Base-by-base conservation (phyloP, 331 rosid species). In the Stylosanthes scabra region DNA sequence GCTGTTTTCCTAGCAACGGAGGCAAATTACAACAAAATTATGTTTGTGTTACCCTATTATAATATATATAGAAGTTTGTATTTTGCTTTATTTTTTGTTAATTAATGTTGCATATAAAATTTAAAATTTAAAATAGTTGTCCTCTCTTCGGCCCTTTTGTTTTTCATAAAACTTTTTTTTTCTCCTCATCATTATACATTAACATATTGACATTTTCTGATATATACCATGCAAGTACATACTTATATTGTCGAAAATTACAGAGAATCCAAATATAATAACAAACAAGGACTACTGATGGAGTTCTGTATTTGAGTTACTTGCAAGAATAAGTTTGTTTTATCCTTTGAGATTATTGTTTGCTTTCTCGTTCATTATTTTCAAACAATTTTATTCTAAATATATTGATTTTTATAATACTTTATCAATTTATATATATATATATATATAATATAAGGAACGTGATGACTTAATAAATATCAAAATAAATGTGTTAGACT, bases 1-100 rank as follows among this genome's bases (percentile, higher is more conserved):
- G 85, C 72, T 4, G 85, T 79, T 51, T 85, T 86, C 82, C 97
- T 93, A n/a, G 25, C 25, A 20, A 20, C 15, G 29, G 20, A 73
- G 59, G 44, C 34, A 44, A 44, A 7, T 52, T 52, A 44, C 8
- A 60, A 12, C 0, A 15, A 52, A 39, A 6, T 11, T 46, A 9
- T 5, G 4, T 9, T 11, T 46, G 51, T 39, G 51, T 11, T 13
- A 10, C 1, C 51, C 13, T 46, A n/a, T n/a, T n/a, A n/a, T n/a
- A n/a, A n/a, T n/a, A n/a, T n/a, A n/a, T n/a, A n/a, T n/a, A n/a
- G n/a, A n/a, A n/a, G n/a, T n/a, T n/a, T n/a, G n/a, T n/a, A n/a
- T n/a, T n/a, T n/a, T n/a, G n/a, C n/a, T n/a, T n/a, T n/a, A n/a
- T n/a, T n/a, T n/a, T n/a, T n/a, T n/a, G n/a, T n/a, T n/a, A n/a